A percentile compares a stretch with the other conserved stretches of the same genome.
Evolutionary conservation across 1,284 basidiomycete genomes (phyloP).

Genomic region (Puccinia brachypodii): DNA sequence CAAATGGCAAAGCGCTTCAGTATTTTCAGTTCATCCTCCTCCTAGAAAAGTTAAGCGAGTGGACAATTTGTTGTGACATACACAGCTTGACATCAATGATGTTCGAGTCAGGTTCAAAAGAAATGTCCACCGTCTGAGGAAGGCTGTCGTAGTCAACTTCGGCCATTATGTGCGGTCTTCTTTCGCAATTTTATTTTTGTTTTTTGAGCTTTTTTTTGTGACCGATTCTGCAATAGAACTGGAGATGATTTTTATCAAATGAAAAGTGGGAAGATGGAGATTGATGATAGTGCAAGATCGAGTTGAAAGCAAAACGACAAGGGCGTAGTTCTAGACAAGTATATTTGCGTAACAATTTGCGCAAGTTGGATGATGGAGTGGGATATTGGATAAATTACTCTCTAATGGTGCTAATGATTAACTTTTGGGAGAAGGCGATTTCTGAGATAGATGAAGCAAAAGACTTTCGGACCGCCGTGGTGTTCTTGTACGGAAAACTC

Average conservation of each 20-base stretch:
- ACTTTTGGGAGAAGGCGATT: too few relatives aligned
- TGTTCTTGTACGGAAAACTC: too few relatives aligned
- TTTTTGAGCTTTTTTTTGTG: background rate
- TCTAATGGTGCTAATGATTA: too few relatives aligned
- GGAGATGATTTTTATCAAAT: too few relatives aligned
- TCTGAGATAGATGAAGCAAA: too few relatives aligned
- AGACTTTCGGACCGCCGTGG: too few relatives aligned
- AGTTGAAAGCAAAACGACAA: background rate
- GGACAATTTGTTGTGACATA: background rate
- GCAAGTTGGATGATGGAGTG: too few relatives aligned
- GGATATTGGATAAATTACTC: too few relatives aligned
- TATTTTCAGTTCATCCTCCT: background rate
- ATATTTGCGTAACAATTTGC: background rate
- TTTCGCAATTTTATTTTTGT: background rate
- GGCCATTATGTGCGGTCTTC: background rate
- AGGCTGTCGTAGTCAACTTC: slow-evolving; percentile 39
- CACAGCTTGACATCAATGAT: slow-evolving; percentile 46
- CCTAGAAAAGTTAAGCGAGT: background rate
- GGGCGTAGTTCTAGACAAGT: background rate
- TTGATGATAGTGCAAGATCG: too few relatives aligned
- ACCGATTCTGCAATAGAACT: too few relatives aligned
- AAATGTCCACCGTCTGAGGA: slow-evolving; percentile 40
- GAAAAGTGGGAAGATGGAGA: too few relatives aligned
- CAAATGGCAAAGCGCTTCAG: background rate
- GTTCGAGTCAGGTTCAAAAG: slow-evolving; percentile 23